Base-by-base conservation (phyloP, 768 basidiomycete genomes). In the Pluteus cervinus region DNA sequence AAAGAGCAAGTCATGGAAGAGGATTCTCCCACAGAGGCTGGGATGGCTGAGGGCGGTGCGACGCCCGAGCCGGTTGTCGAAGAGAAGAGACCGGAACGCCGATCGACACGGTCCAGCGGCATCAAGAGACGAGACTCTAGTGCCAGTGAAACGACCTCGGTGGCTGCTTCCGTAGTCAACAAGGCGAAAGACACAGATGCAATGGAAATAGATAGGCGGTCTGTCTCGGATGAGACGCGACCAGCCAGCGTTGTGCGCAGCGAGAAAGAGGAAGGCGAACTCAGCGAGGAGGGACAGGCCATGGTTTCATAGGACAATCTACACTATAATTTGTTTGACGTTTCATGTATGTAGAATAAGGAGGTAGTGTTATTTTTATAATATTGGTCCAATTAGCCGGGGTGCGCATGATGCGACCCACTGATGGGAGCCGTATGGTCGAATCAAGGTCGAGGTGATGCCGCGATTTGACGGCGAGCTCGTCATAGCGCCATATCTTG, bases 121-220 rank as follows among this genome's bases (percentile, higher is more conserved):
- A 54, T 47, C 15, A 65, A 55, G 45, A 63, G 74, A 14, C 60
- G 71, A 32, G 68, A 68, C 41, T 80, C 78, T 2, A 73, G 65
- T 37, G 64, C 67, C 12, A 79, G 76, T 42, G 74, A 72, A 40
- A 66, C 69, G 1, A 64, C 68, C 20, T 61, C 62, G 15, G 44
- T 42, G 17, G 54, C 56, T 14, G 52, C 44, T 23, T 55, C 57
- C 22, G 36, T 35, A 12, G 49, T 39, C 22, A 40, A 36, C n/a
- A 39, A 39, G 4, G 49, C 33, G 30, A 39, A 39, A 28, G 44
- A 37, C 7, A 38, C 25, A 28, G 47, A 46, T 39, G 26, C 24
- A 24, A 40, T 43, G 36, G 42, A 46, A n/a, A n/a, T n/a, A n/a
- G n/a, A n/a, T n/a, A n/a, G n/a, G n/a, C n/a, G 5, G n/a, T 15